Evolutionary conservation across 805 yeast species (phyloP), one percentile per base, ranked within the genome.

Genomic region (Kockiozyma suomiensis): DNA sequence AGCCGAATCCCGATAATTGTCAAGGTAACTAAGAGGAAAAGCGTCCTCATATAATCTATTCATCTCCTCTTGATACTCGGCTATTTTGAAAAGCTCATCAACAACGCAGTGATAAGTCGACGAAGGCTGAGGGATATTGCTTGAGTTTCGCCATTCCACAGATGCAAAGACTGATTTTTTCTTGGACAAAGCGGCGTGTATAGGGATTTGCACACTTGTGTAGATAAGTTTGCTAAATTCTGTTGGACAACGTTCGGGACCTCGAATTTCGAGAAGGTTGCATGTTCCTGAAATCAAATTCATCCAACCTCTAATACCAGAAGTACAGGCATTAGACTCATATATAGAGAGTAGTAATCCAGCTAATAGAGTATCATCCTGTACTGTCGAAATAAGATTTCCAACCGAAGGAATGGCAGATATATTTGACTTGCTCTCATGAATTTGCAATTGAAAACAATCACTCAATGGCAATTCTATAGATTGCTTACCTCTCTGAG

Each of bases 61-160:
- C 37, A 46, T 46, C 3, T 28, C 38, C 7, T 46, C 50, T 30
- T 46, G 33, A n/a, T 23, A 32, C 32, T 28, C 50, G 10, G 33
- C 50, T 15, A 46, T 30, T n/a, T 28, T 46, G 37, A 46, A 28
- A 46, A 46, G 37, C 21, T 46, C 50, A 25, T 46, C 37, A 5
- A 12, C 12, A 15, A 46, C 50, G n/a, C 19, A 28, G 3, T 46
- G 33, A 28, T 23, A 26, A 12, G 32, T 30, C 19, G 50, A 13
- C 13, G 7, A 4, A 5, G 25, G 33, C 32, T 10, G 15, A 26
- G 35, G 25, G 12, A 28, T 30, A 21, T 15, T 15, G 8, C 37
- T 30, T 6, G 15, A 30, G 8, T 5, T n/a, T n/a, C 13, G n/a
- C 50, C 50, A 46, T n/a, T 26, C 21, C 15, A 19, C n/a, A 15